Base-by-base conservation (phyloP, 108 stramenopile genomes). In the Nitzschia sp. region DNA sequence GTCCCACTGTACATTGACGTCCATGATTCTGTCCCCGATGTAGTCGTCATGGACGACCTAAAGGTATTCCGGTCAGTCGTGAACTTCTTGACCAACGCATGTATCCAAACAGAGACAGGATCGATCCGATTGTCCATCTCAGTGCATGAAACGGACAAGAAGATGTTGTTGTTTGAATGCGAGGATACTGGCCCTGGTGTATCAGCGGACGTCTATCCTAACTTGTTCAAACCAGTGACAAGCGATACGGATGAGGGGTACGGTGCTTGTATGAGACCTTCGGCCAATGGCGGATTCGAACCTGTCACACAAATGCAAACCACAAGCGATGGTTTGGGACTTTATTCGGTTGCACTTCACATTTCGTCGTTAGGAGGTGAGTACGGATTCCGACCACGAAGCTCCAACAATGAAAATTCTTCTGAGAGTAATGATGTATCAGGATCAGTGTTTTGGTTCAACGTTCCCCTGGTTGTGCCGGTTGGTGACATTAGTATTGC, bases 71-170 rank as follows among this genome's bases (percentile, higher is more conserved):
- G 87, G 24, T 63, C 77, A 14, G 75, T 85, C 37, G 39, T 90
- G 37, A 89, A 93, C 69, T 86, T 72, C 57, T 62, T 93, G 42
- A 85, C 86, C 7, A 93, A 83, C 59, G 89, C 88, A 15, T 75
- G 68, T 54, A 75, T 78, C 40, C 58, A 76, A 22, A 88, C 92
- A 1, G 11, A 61, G 56, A 54, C 34, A n/a, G 91, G 91, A 7
- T 51, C 56, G 0, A 72, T 87, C 39, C 75, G 65, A 39, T 70
- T 86, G 43, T 67, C 66, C n/a, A 80, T 86, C 54, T 50, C 48
- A 42, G 40, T 51, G 9, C 12, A 51, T 2, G 60, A 73, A 9
- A 15, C 54, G 10, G 66, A 42, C 6, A 62, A 51, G 21, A 37
- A 20, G 8, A 55, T 21, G 17, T 21, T 89, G n/a, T 55, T 86